Percentiles rank a stretch among this genome's conserved stretches.
Conservation (phyloP, 140 eudicot genomes). For the Bidens hawaiensis region DNA sequence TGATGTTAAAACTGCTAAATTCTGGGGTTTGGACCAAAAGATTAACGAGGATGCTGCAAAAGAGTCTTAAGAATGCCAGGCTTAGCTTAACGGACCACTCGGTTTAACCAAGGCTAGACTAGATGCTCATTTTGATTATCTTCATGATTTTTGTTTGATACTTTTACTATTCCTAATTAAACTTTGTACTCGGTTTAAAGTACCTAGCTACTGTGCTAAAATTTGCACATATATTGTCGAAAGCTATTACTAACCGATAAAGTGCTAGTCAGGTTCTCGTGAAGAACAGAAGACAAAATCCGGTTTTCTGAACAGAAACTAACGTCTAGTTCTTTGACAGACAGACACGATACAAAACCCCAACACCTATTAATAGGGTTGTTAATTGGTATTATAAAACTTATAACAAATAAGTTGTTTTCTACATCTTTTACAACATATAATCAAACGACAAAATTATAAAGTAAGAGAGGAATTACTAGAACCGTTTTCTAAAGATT, state of each 20-base stretch:
- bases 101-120: background rate
- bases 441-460: background rate
- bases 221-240: background rate
- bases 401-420: conserved; percentile 4
- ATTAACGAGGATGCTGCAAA: conserved; percentile 28
- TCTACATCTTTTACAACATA: conserved; percentile 24
- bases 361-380: no score
- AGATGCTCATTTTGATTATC: background rate
- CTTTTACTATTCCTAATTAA: background rate
- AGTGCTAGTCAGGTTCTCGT: background rate
- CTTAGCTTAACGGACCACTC: conserved; percentile 16
- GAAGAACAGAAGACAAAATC: no score
- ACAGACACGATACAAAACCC: no score
- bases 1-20: conserved; percentile 56
- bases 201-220: conserved; percentile 1
- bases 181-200: background rate
- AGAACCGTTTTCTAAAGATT: conserved; percentile 63
- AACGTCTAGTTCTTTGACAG: no score
- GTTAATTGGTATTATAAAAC: conserved; percentile 8
- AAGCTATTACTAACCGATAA: background rate
- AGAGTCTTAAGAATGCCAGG: conserved; percentile 32
- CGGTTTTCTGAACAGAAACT: no score
- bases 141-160: conserved; percentile 17
- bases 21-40: conserved; percentile 58
- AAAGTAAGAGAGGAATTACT: conserved; percentile 33